phyloP scores from a whole-genome alignment of 2,329 filamentous ascomycete species.

The Alternaria panax region DNA sequence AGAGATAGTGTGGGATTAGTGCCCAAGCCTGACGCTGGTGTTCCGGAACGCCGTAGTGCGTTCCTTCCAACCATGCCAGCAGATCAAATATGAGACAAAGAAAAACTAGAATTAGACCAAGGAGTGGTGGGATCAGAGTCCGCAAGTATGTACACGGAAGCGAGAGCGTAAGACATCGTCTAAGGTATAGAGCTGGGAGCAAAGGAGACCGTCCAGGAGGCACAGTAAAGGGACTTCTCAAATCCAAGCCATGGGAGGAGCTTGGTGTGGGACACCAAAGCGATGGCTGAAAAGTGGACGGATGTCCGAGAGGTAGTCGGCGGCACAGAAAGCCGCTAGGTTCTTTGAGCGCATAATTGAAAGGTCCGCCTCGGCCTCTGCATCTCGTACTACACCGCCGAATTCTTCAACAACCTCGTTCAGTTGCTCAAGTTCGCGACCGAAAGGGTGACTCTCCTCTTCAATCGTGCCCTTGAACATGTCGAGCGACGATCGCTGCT shows the following conservation, averaged over 20 bases:
- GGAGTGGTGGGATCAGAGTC: conserved; percentile 19
- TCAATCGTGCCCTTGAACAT: conserved; percentile 50
- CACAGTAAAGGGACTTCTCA: conserved; percentile 21
- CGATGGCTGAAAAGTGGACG: conserved; percentile 61
- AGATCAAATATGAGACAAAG: conserved; percentile 18
- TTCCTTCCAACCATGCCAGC: conserved; percentile 22
- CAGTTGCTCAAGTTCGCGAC: conserved; percentile 87
- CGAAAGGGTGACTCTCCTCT: conserved; percentile 74
- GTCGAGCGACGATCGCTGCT: conserved; percentile 59
- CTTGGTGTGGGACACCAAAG: conserved; percentile 29
- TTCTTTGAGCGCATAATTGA: conserved; percentile 72
- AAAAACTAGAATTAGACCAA: conserved; percentile 29
- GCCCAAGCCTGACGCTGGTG: conserved; percentile 23
- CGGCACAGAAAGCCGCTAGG: conserved; percentile 75
- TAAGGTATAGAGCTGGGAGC: conserved; percentile 17
- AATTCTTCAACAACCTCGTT: conserved; percentile 94
- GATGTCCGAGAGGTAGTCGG: conserved; percentile 86
- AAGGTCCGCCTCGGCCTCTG: conserved; percentile 76
- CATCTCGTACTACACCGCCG: conserved; percentile 64
- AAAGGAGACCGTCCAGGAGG: conserved; percentile 10
- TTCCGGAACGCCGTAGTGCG: conserved; percentile 23
- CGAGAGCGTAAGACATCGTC: conserved; percentile 21
- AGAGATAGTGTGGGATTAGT: conserved; percentile 25
- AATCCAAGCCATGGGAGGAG: conserved; percentile 47
- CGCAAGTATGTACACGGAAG: conserved; percentile 29